Percentiles rank a stretch among this genome's conserved stretches.
These are phyloP conservation scores for Globisporangium camurandrum DNA, from an alignment of 352 stramenopile species.

Conservation along the genomic window DNA sequence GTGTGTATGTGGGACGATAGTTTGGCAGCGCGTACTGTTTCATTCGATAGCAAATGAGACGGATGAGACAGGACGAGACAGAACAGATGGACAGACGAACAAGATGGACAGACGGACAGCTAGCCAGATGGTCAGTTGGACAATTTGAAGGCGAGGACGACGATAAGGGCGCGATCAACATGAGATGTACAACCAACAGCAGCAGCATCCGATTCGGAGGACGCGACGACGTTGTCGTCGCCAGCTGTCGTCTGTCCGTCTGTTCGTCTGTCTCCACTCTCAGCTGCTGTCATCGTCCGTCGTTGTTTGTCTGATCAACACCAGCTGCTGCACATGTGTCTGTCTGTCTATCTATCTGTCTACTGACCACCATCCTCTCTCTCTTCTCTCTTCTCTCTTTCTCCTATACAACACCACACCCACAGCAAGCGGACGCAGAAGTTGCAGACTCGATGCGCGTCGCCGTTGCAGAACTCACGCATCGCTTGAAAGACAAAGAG, in stretches of 20 bases:
- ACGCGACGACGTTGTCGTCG: neutral
- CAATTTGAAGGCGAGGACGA: neutral
- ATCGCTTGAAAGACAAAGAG: slow-evolving; percentile 85
- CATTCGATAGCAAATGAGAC: neutral
- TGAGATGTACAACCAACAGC: neutral
- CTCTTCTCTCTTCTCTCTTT: too few relatives aligned
- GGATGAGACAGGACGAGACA: neutral
- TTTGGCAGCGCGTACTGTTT: too few relatives aligned
- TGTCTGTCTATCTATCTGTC: slow-evolving; percentile 3
- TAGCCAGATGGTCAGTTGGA: neutral
- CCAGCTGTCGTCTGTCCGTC: neutral
- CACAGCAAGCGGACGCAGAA: slow-evolving; percentile 51
- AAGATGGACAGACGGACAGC: neutral
- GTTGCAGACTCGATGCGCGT: slow-evolving; percentile 67
- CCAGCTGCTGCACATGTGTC: neutral
- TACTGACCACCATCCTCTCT: too few relatives aligned
- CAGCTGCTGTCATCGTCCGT: neutral
- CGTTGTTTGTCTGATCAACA: neutral
- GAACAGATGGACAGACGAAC: neutral
- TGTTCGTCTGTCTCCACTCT: neutral
- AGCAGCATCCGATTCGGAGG: too few relatives aligned
- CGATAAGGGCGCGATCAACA: neutral
- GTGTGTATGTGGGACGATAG: neutral
- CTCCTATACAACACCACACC: neutral
- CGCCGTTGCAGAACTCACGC: slow-evolving; percentile 72